Evolutionary conservation across 306 rosid genomes (phyloP).

Genomic region (Vigna unguiculata): DNA sequence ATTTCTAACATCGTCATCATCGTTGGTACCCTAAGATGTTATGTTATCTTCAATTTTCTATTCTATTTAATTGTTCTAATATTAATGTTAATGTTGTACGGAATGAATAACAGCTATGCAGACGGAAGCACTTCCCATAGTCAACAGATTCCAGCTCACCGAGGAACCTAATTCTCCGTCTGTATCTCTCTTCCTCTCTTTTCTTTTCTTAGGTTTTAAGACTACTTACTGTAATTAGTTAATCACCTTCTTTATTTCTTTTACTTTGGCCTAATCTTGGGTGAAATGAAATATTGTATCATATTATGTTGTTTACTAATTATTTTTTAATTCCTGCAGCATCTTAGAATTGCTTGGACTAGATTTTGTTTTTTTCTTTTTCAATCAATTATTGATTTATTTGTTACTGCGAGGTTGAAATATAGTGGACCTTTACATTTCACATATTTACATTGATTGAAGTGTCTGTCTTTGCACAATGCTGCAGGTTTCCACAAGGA

Average conservation of each 20-base stretch:
- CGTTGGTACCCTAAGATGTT: constrained; percentile 58
- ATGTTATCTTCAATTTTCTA: not conserved
- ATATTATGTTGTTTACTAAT: not conserved
- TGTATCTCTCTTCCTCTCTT: constrained; percentile 39
- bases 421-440: not conserved
- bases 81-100: constrained; percentile 7
- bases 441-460: constrained; percentile 32
- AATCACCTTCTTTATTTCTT: not conserved
- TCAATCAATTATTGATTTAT: not conserved
- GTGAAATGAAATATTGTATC: not conserved
- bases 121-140: constrained; percentile 91
- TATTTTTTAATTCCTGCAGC: not conserved
- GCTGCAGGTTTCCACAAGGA: constrained; percentile 77
- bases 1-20: constrained; percentile 77
- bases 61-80: constrained; percentile 20
- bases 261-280: not conserved
- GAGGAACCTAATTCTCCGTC: constrained; percentile 69
- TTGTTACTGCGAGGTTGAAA: not conserved
- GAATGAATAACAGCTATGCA: constrained; percentile 77
- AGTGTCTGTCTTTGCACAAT: constrained; percentile 35
- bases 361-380: not conserved
- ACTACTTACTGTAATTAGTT: constrained; percentile 7
- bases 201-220: constrained; percentile 26
- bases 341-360: not conserved
- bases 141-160: constrained; percentile 72